Percentiles rank a stretch among this genome's conserved stretches.
phyloP scores from a whole-genome alignment of 1,139 yeast species.

The Taiozyma sp. region DNA sequence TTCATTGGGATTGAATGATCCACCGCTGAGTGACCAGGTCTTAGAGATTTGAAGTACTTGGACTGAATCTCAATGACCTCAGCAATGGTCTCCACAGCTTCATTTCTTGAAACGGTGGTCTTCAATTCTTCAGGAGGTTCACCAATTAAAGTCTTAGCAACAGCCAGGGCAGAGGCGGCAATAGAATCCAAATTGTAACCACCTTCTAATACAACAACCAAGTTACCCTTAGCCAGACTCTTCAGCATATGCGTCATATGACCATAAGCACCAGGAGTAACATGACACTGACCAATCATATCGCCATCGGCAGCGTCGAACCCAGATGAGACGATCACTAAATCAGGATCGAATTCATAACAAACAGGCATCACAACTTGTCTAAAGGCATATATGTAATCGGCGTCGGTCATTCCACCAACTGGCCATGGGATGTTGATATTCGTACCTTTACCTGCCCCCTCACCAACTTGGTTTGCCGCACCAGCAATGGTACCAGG shows the following conservation, averaged over 20 bases:
- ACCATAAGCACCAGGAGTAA: slow-evolving; percentile 93
- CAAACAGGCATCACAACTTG: slow-evolving; percentile 88
- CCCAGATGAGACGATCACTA: slow-evolving; percentile 90
- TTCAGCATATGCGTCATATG: slow-evolving; percentile 93
- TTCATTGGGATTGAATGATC: slow-evolving; percentile 20
- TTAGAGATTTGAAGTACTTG: slow-evolving; percentile 80
- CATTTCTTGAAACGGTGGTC: slow-evolving; percentile 58
- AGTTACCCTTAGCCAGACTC: slow-evolving; percentile 78
- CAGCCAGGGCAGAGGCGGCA: slow-evolving; percentile 86
- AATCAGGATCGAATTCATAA: slow-evolving; percentile 85
- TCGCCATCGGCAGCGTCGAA: slow-evolving; percentile 99
- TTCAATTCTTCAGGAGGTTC: slow-evolving; percentile 86
- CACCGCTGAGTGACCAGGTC: slow-evolving; percentile 50
- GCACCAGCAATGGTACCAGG: slow-evolving; percentile 91
- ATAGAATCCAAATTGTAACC: slow-evolving; percentile 93
- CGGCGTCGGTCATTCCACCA: slow-evolving; percentile 95
- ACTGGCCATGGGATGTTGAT: slow-evolving; percentile 92
- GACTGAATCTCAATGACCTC: slow-evolving; percentile 80
- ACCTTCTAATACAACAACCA: slow-evolving; percentile 91
- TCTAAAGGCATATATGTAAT: slow-evolving; percentile 87
- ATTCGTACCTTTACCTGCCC: slow-evolving; percentile 78
- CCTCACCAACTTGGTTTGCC: slow-evolving; percentile 75
- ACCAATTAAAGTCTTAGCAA: slow-evolving; percentile 85
- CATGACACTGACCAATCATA: slow-evolving; percentile 95
- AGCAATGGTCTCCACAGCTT: slow-evolving; percentile 80